Conservation (phyloP, 2,329 filamentous ascomycete genomes). For the Stagonosporopsis chrysanthemi region DNA sequence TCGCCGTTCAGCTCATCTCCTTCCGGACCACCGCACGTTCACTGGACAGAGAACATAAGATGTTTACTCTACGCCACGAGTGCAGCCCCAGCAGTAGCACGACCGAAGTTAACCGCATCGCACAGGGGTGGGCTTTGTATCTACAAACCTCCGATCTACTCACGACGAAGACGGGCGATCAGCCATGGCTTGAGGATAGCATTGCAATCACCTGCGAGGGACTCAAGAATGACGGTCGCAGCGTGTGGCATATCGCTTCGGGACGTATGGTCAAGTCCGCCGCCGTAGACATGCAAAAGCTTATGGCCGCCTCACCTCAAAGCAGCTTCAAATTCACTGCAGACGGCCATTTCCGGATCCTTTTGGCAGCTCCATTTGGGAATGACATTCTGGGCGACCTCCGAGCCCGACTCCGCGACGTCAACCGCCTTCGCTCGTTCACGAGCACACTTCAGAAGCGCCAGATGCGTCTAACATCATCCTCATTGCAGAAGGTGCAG, state of each 20-base stretch:
- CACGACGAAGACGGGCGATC: slow-evolving; percentile 26
- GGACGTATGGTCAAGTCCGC: slow-evolving; percentile 49
- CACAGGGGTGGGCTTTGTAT: slow-evolving; percentile 40
- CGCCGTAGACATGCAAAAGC: slow-evolving; percentile 46
- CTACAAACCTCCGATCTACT: slow-evolving; percentile 42
- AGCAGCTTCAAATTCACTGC: slow-evolving; percentile 69
- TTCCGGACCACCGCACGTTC: slow-evolving; percentile 38
- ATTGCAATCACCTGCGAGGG: slow-evolving; percentile 45
- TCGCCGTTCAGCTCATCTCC: slow-evolving; percentile 48
- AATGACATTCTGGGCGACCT: slow-evolving; percentile 67
- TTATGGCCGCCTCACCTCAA: slow-evolving; percentile 58
- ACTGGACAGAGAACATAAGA: slow-evolving; percentile 34
- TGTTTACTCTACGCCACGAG: slow-evolving; percentile 29
- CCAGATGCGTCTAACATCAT: slow-evolving; percentile 65
- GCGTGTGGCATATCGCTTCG: slow-evolving; percentile 52
- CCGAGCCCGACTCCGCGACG: slow-evolving; percentile 66
- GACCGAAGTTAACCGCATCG: slow-evolving; percentile 10
- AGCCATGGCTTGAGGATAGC: slow-evolving; percentile 38
- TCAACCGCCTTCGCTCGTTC: slow-evolving; percentile 75
- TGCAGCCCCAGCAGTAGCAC: slow-evolving; percentile 20
- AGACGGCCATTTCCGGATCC: slow-evolving; percentile 69
- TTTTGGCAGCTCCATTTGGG: slow-evolving; percentile 66
- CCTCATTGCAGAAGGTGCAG: slow-evolving; percentile 64
- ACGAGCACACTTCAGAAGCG: slow-evolving; percentile 68
- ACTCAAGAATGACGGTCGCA: slow-evolving; percentile 34